Base-by-base conservation (phyloP, 139 green algal genomes). In the Auxenochlorella pyrenoidosa region DNA sequence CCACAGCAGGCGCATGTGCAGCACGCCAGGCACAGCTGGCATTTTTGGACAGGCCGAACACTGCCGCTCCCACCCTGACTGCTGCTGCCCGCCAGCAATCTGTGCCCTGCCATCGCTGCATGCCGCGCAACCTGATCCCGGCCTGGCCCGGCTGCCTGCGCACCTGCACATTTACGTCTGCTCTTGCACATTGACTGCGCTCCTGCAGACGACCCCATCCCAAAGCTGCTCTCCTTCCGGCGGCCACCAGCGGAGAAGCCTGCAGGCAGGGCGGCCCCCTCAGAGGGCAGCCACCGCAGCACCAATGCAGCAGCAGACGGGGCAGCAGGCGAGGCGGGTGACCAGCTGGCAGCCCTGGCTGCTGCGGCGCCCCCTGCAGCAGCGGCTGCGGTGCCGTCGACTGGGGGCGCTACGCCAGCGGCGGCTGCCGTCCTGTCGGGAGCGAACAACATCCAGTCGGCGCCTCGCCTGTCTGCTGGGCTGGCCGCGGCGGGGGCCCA, bases 171-270 rank as follows among this genome's bases (percentile, higher is more conserved):
- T n/a, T n/a, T n/a, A n/a, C n/a, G n/a, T n/a, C n/a, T n/a, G n/a
- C n/a, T n/a, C n/a, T n/a, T n/a, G n/a, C n/a, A n/a, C n/a, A n/a
- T n/a, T 66, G 36, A 13, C 60, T 70, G 22, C 34, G 3, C 32
- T 16, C 70, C 72, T 34, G 58, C 58, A 78, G 76, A 88, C 28
- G 85, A 88, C 60, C 85, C 85, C 32, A 88, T 88, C 65, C 85
- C 85, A 30, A 54, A 71, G n/a, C 85, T 88, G 60, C 85, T 88
- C 15, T 85, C 77, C 34, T 79, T 63, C 43, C 58, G 63, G 16
- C 82, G 70, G 22, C 60, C 66, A 18, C 43, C 82, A 18, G 65
- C 43, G 32, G 44, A 36, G n/a, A 36, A 34, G 16, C 32, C 43
- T 18, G 59, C 43, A 2, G 30, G 15, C 30, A 32, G 30, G 5